Base-by-base conservation (phyloP, 768 basidiomycete genomes). In the Astraeus odoratus region DNA sequence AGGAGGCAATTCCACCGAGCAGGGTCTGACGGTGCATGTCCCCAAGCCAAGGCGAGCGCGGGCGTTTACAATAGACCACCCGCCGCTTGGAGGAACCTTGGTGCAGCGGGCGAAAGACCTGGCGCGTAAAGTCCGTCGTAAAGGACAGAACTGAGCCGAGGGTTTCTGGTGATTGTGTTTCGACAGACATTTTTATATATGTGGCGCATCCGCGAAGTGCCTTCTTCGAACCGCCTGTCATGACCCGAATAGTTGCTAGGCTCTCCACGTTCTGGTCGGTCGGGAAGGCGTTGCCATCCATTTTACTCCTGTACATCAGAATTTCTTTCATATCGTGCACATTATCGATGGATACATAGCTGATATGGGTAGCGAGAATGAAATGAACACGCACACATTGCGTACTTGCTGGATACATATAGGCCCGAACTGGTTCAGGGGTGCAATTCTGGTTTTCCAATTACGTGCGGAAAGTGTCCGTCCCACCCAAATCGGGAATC, bases 111-210 rank as follows among this genome's bases (percentile, higher is more conserved):
- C 71, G 16, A 73, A 63, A 51, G 58, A 52, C 12, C 65, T 75
- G 38, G 68, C 69, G n/a, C 64, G 66, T 42, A 75, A 67, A 51
- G 58, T 76, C 43, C 64, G 68, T 49, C 67, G 64, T 54, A 76
- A 68, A 40, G 52, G 63, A 62, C 47, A 65, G 50, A 43, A 23
- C 38, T 29, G 49, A 52, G 12, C 49, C 39, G 25, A 38, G 35
- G 4, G 50, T 43, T 19, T 38, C 27, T 34, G 41, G 16, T 40
- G 22, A 44, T 40, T 56, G 47, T 5, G 49, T 49, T 60, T 61
- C 43, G 25, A 54, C 46, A 58, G 40, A 40, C 49, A 38, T n/a
- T n/a, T n/a, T n/a, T n/a, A n/a, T n/a, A n/a, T n/a, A n/a, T n/a
- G n/a, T n/a, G n/a, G n/a, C n/a, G n/a, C n/a, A n/a, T n/a, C n/a